These are phyloP conservation scores for Puccinia polysora DNA, from an alignment of 1,284 basidiomycete genomes.

Conservation along the genomic window DNA sequence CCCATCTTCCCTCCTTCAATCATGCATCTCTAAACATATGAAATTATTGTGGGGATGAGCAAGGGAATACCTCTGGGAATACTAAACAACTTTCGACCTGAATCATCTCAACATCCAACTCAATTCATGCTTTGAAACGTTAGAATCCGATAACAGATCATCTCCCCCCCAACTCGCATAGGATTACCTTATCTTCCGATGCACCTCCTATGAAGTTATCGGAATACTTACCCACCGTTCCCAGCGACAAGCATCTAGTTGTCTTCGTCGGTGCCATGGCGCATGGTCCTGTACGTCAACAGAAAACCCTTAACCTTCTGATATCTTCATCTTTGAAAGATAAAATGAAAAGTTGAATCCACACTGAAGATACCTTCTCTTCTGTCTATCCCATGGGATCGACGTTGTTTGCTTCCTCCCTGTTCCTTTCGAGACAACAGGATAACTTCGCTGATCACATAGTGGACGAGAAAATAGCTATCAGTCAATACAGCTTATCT, in stretches of 20 bases:
- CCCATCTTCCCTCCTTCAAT: slow-evolving; percentile 1
- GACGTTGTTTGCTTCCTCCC: not conserved
- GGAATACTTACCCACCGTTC: slow-evolving; percentile 73
- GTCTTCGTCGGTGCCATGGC: slow-evolving; percentile 99
- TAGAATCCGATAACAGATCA: slow-evolving; percentile 94
- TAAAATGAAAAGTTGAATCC: too few relatives aligned
- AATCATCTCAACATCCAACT: too few relatives aligned
- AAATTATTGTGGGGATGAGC: too few relatives aligned
- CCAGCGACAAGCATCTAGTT: slow-evolving; percentile 80
- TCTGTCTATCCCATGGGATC: not conserved
- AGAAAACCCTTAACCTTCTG: not conserved
- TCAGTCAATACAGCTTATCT: slow-evolving; percentile 89
- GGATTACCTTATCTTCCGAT: slow-evolving; percentile 90
- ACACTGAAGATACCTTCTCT: too few relatives aligned
- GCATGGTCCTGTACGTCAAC: slow-evolving; percentile 59
- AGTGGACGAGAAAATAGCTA: slow-evolving; percentile 94
- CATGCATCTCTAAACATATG: slow-evolving; percentile 4
- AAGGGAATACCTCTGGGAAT: too few relatives aligned
- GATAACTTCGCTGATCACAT: slow-evolving; percentile 97
- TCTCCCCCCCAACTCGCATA: slow-evolving; percentile 89
- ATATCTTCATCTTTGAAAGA: not conserved
- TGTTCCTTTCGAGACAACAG: slow-evolving; percentile 55
- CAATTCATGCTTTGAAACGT: not conserved
- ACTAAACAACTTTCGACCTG: too few relatives aligned
- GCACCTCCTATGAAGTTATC: slow-evolving; percentile 77